A percentile compares a stretch with the other conserved stretches of the same genome.
Conservation (phyloP, 2,329 filamentous ascomycete species). For the Chaetothyriales sp. region DNA sequence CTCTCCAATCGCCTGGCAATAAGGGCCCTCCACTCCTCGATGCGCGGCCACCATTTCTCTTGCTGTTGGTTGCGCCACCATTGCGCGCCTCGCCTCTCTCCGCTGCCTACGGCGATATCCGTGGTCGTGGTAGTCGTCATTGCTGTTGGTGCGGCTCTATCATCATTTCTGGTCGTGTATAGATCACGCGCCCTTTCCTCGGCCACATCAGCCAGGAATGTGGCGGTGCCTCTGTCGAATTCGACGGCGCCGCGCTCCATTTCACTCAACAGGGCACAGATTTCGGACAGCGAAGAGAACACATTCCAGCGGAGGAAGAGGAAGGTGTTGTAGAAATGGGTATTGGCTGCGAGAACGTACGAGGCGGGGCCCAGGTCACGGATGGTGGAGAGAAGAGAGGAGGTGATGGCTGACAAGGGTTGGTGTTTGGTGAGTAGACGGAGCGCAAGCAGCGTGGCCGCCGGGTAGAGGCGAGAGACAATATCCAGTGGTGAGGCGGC, state of each 20-base stretch:
- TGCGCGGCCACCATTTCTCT: slow-evolving; percentile 10
- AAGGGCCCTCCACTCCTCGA: slow-evolving; percentile 9
- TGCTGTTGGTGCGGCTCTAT: background rate
- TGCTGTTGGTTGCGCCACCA: slow-evolving; percentile 14
- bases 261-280: slow-evolving; percentile 28
- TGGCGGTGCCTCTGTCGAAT: slow-evolving; percentile 24
- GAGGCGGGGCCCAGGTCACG: slow-evolving; percentile 28
- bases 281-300: slow-evolving; percentile 27
- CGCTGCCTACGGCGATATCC: background rate
- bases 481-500: slow-evolving; percentile 16
- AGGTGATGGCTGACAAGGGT: slow-evolving; percentile 27
- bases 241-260: slow-evolving; percentile 33
- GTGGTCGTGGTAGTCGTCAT: background rate
- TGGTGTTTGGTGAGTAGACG: slow-evolving; percentile 28
- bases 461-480: slow-evolving; percentile 28
- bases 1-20: slow-evolving; percentile 3
- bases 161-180: background rate
- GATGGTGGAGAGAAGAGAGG: slow-evolving; percentile 29
- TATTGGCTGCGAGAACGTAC: slow-evolving; percentile 30
- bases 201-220: slow-evolving; percentile 7
- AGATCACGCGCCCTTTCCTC: slow-evolving; percentile 9
- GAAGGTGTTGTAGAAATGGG: slow-evolving; percentile 32
- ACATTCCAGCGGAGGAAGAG: slow-evolving; percentile 31
- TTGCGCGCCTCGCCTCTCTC: slow-evolving; percentile 2
- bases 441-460: slow-evolving; percentile 28